Conservation (phyloP, 2,329 filamentous ascomycete species). For the Aspergillus sp. region DNA sequence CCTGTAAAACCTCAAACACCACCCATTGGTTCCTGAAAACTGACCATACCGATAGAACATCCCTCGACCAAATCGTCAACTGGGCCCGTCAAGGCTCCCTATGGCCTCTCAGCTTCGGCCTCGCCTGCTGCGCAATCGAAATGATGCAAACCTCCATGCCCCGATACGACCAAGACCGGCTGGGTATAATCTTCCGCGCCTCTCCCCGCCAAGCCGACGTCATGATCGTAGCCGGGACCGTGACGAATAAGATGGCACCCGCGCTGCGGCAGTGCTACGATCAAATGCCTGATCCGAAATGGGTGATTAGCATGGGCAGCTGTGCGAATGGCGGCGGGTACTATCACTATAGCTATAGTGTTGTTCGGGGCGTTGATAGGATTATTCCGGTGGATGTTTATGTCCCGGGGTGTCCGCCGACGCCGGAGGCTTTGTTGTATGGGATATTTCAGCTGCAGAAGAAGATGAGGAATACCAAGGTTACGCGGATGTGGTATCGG, state of each 20-base stretch:
- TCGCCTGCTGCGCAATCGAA: constrained; percentile 86
- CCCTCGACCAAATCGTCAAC: constrained; percentile 73
- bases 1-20: too few relatives aligned
- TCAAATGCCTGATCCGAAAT: constrained; percentile 91
- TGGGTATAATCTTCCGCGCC: constrained; percentile 88
- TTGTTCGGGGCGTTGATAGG: constrained; percentile 73
- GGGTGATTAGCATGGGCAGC: constrained; percentile 83
- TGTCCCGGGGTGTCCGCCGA: constrained; percentile 70
- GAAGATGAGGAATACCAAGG: constrained; percentile 66
- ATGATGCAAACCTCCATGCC: constrained; percentile 94
- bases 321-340: constrained; percentile 85
- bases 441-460: constrained; percentile 77
- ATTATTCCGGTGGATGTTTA: constrained; percentile 81
- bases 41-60: constrained; percentile 30
- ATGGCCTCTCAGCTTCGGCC: constrained; percentile 90
- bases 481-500: constrained; percentile 60
- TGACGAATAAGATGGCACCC: constrained; percentile 96
- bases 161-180: constrained; percentile 84
- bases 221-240: constrained; percentile 89
- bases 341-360: constrained; percentile 84
- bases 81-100: constrained; percentile 85
- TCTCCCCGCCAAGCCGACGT: constrained; percentile 86
- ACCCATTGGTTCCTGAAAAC: too few relatives aligned
- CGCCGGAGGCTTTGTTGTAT: constrained; percentile 57
- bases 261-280: constrained; percentile 89